Evolutionary conservation across 2,329 filamentous ascomycete genomes (phyloP).

Genomic region (Botrytis byssoidea): DNA sequence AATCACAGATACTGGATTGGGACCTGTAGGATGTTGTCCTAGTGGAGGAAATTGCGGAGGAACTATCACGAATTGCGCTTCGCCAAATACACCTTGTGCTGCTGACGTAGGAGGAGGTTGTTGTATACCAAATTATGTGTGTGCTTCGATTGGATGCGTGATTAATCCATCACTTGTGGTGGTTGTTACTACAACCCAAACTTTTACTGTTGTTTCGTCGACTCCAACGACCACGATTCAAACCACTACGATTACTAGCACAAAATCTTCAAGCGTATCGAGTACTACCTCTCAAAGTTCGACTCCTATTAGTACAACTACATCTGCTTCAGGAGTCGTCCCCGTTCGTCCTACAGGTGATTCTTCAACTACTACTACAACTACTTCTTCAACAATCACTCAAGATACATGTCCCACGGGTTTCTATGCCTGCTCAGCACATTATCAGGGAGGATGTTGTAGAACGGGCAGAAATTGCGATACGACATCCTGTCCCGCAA

Average conservation of each 20-base stretch:
- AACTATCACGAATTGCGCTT: constrained; percentile 58
- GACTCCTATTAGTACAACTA: constrained; percentile 42
- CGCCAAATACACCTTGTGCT: constrained; percentile 63
- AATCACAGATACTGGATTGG: constrained; percentile 61
- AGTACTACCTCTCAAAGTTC: constrained; percentile 33
- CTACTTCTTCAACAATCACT: constrained; percentile 23
- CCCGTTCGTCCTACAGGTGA: constrained; percentile 50
- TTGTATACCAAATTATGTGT: constrained; percentile 70
- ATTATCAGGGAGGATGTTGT: constrained; percentile 81
- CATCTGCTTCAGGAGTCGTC: constrained; percentile 43
- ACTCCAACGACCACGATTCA: constrained; percentile 18
- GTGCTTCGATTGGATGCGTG: constrained; percentile 67
- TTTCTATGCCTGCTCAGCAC: constrained; percentile 86
- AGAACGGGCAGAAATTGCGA: constrained; percentile 83
- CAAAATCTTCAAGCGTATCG: background rate
- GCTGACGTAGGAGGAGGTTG: constrained; percentile 69
- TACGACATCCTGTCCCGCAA: constrained; percentile 71
- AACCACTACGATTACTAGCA: constrained; percentile 38
- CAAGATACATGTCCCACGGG: constrained; percentile 71
- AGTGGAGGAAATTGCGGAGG: constrained; percentile 62
- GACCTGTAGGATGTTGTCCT: constrained; percentile 74
- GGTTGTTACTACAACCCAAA: constrained; percentile 28
- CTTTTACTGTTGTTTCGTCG: constrained; percentile 23
- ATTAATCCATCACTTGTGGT: constrained; percentile 27
- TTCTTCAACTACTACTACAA: constrained; percentile 42